Evolutionary conservation across 106 monocot species (phyloP), one percentile per base, ranked within the genome.

Genomic region (Allium fistulosum): DNA sequence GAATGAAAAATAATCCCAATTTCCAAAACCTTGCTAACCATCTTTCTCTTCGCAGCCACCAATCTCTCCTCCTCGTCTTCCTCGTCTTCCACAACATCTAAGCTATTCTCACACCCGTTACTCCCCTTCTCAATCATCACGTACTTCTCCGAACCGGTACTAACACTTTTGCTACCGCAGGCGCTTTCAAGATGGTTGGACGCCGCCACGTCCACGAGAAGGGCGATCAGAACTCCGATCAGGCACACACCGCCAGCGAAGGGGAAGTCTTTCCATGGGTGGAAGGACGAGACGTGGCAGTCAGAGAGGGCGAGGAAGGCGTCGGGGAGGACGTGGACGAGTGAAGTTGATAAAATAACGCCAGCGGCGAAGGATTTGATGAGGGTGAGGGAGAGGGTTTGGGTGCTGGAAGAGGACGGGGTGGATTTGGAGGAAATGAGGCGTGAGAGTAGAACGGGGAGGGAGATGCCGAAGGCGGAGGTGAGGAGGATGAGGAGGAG

Each of bases 331-430:
- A 96, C 95, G 61, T 96, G 95, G 71, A 96, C 95, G 65, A 96
- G 91, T 56, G 95, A 82, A 6, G 95, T 96, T 7, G 95, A 88
- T 61, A 96, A 81, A 73, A 96, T 86, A 57, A 96, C 95, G 14
- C 95, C 95, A 10, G 95, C 95, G 53, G 91, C 91, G 69, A 86
- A 96, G 83, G 88, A 91, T 83, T 96, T 96, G 79, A 96, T 87
- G 49, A 96, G 65, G 63, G 88, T 85, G 10, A 96, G 83, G 8
- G 85, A 73, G 16, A 18, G 27, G 18, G 61, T 63, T 77, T 88
- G 11, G 6, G 3, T 8, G 53, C 7, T 55, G 53, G 13, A 12
- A 37, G 37, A 91, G 26, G 74, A 70, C 4, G 85, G 79, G 9
- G 48, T 18, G n/a, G 28, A 53, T 58, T 78, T 77, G 9, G 80